These are phyloP conservation scores for Ophiorrhiza pumila DNA, from an alignment of 257 asterid species.

Conservation along the genomic window DNA sequence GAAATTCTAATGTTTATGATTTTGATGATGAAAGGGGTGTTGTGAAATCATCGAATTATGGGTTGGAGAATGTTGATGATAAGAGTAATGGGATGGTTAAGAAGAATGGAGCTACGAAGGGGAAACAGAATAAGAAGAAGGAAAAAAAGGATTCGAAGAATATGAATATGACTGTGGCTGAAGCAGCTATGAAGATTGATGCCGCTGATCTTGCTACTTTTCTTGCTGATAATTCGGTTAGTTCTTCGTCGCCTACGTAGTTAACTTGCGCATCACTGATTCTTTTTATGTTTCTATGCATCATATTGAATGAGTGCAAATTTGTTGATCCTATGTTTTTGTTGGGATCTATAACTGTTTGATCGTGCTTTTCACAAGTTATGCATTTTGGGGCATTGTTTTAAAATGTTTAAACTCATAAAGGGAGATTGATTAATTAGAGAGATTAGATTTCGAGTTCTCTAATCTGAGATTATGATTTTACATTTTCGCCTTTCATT, in stretches of 20 bases:
- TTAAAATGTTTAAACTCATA: too few species aligned
- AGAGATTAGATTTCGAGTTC: too few species aligned
- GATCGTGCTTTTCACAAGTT: background rate
- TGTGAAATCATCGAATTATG: constrained; percentile 31
- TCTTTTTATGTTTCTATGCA: too few species aligned
- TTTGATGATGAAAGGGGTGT: constrained; percentile 11
- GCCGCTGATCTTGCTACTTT: constrained; percentile 56
- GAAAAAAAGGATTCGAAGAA: constrained; percentile 55
- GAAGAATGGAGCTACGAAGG: constrained; percentile 43
- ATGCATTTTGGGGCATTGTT: background rate
- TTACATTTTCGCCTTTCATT: too few species aligned
- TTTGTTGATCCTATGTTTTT: too few species aligned
- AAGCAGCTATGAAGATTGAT: constrained; percentile 79
- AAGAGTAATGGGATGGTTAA: constrained; percentile 28
- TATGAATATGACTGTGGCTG: constrained; percentile 65
- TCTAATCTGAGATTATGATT: too few species aligned
- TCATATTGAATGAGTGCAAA: background rate
- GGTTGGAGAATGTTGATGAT: constrained; percentile 25
- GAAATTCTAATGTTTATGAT: background rate
- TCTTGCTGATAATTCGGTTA: constrained; percentile 59
- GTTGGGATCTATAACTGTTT: too few species aligned
- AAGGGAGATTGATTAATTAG: too few species aligned
- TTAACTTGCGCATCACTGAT: too few species aligned
- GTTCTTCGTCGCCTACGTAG: background rate
- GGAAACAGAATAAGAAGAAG: constrained; percentile 58